Evolutionary conservation across 2,329 filamentous ascomycete genomes (phyloP).

Genomic region (Endoconidiophora laricicola): DNA sequence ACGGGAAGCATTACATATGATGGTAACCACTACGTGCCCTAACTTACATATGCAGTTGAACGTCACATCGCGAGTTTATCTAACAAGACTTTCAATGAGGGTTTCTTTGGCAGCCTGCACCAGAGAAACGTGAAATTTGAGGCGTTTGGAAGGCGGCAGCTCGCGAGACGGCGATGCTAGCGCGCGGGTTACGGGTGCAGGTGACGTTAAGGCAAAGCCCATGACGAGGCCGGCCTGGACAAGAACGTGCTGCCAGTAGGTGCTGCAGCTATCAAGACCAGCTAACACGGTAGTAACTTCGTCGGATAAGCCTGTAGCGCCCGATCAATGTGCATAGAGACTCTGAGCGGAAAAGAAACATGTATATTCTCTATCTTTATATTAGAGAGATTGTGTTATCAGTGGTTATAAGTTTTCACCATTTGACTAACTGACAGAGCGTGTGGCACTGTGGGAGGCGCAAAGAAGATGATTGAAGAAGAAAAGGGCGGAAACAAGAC

Average conservation of each 20-base stretch:
- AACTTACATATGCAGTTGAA: no score
- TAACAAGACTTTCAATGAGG: no score
- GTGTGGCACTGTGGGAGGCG: background rate
- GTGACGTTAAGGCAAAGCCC: constrained; percentile 44
- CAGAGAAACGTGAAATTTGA: constrained; percentile 56
- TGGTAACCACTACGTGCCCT: no score
- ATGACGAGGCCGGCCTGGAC: constrained; percentile 63
- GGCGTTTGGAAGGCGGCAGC: constrained; percentile 46
- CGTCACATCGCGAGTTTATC: background rate
- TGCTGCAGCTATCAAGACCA: constrained; percentile 40
- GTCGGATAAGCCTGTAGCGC: no score
- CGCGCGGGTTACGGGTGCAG: constrained; percentile 22
- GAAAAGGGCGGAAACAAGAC: background rate
- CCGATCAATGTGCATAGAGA: no score
- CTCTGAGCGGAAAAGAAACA: background rate
- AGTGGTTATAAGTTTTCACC: background rate
- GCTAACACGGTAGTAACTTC: constrained; percentile 17
- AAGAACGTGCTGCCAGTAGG: constrained; percentile 70
- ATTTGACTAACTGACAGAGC: no score
- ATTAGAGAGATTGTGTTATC: background rate
- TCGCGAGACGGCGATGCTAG: constrained; percentile 21
- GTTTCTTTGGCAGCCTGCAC: constrained; percentile 37
- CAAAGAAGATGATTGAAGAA: background rate
- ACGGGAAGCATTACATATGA: no score
- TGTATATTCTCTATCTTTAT: background rate